A percentile compares a stretch with the other conserved stretches of the same genome.
These are phyloP conservation scores for Lachancea dasiensis DNA, from an alignment of 805 yeast genomes.

Conservation along the genomic window DNA sequence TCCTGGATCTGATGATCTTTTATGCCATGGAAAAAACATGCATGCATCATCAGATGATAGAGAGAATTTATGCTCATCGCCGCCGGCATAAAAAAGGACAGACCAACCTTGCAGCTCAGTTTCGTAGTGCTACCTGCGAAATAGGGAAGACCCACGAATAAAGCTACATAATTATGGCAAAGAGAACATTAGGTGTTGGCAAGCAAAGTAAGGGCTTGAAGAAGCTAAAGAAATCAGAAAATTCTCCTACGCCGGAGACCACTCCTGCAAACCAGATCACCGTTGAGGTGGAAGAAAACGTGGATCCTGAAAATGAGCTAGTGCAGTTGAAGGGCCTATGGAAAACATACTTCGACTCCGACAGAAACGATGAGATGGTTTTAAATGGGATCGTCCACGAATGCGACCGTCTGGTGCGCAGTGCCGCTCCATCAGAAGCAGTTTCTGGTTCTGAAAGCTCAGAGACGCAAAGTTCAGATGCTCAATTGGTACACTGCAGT, in stretches of 20 bases:
- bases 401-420: slow-evolving; percentile 70
- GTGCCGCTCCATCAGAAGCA: slow-evolving; percentile 12
- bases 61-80: no score
- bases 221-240: slow-evolving; percentile 21
- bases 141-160: no score
- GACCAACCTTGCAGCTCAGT: no score
- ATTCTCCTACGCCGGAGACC: slow-evolving; percentile 13
- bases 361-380: slow-evolving; percentile 56
- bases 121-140: no score
- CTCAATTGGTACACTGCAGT: slow-evolving; percentile 34
- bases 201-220: slow-evolving; percentile 45
- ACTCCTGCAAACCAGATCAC: slow-evolving; percentile 40
- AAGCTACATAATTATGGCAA: slow-evolving; percentile 54
- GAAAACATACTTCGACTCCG: slow-evolving; percentile 52
- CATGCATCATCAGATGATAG: no score
- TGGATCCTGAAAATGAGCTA: slow-evolving; percentile 72
- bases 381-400: slow-evolving; percentile 88
- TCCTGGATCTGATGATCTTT: no score
- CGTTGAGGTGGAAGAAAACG: slow-evolving; percentile 64
- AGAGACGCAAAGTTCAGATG: no score
- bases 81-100: no score
- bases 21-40: no score
- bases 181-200: slow-evolving; percentile 63
- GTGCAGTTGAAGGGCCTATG: slow-evolving; percentile 71
- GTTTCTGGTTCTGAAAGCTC: no score